Evolutionary conservation across 2,329 filamentous ascomycete genomes (phyloP).

Genomic region (Claviceps monticola): DNA sequence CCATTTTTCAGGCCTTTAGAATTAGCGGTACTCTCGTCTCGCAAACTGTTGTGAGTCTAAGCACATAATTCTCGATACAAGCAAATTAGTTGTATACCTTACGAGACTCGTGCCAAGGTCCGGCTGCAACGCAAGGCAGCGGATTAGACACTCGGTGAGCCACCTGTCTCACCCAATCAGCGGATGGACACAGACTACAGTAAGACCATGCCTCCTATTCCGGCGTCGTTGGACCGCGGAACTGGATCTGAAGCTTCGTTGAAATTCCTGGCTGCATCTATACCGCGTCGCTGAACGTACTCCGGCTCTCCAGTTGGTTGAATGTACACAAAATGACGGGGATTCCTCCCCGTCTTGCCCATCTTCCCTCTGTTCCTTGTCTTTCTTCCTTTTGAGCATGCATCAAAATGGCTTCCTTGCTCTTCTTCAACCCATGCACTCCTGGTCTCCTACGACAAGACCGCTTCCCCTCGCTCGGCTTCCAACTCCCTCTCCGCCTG

Average conservation of each 20-base stretch:
- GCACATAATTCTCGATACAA: too few species aligned
- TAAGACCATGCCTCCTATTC: too few species aligned
- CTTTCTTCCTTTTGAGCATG: background rate
- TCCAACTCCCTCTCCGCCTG: conserved; percentile 91
- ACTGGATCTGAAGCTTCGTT: background rate
- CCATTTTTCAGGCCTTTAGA: too few species aligned
- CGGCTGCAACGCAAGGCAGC: too few species aligned
- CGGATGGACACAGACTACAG: too few species aligned
- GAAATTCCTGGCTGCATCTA: background rate
- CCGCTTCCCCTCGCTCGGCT: conserved; percentile 38
- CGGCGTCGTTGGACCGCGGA: background rate
- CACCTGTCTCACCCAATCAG: too few species aligned
- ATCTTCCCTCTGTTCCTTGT: background rate
- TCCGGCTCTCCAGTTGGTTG: conserved; percentile 5
- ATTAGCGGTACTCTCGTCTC: too few species aligned
- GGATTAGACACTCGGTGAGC: too few species aligned
- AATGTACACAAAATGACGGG: background rate
- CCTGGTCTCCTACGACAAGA: conserved; percentile 1
- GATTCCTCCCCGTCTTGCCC: background rate
- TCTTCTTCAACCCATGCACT: background rate
- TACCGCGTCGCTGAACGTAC: conserved; percentile 9
- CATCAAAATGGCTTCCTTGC: background rate
- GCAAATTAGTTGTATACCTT: too few species aligned
- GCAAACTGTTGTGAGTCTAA: too few species aligned
- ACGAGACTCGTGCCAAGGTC: too few species aligned